Base-by-base conservation (phyloP, 257 asterid species). In the Solanum megistacrolobum region DNA sequence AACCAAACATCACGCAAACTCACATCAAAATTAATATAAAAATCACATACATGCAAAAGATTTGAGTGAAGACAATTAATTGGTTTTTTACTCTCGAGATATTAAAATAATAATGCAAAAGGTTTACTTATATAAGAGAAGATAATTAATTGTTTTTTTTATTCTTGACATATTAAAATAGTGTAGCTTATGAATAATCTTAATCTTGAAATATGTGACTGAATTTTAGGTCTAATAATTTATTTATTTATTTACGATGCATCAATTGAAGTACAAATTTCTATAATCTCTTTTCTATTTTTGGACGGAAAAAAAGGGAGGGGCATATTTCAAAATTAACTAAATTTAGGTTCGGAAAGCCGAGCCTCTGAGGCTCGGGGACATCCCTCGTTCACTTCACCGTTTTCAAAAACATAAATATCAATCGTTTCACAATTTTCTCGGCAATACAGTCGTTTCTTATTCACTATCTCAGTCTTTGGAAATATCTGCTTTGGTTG, bases 311-410 rank as follows among this genome's bases (percentile, higher is more conserved):
- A 46, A 83, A 20, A 3, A 29, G 86, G 14, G 11, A 3, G 39
- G 14, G 13, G 12, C 55, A 25, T 46, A 62, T 68, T 76, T 87
- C 73, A 87, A 87, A 90, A 62, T 38, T 52, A 43, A 87, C 60
- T 52, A 27, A 86, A 18, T 27, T 6, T 38, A 83, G 66, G 84
- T 84, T 31, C 46, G 83, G 35, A n/a, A 66, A 11, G 36, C 95
- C 94, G 87, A 91, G 72, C 91, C 95, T 60, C 21, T 12, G 81
- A 88, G 94, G 89, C 62, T 89, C 92, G 87, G 93, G 11, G 48
- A 88, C 88, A 31, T 66, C 6, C 88, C 71, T 86, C 86, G 55
- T 29, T 36, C 78, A 20, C n/a, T 43, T 72, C 88, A 43, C 46
- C 20, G 21, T 36, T 81, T 71, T 25, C 46, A 55, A 83, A 86